Evolutionary conservation across 768 basidiomycete genomes (phyloP), one percentile per base, ranked within the genome.

Genomic region (Phylloporus sp.): DNA sequence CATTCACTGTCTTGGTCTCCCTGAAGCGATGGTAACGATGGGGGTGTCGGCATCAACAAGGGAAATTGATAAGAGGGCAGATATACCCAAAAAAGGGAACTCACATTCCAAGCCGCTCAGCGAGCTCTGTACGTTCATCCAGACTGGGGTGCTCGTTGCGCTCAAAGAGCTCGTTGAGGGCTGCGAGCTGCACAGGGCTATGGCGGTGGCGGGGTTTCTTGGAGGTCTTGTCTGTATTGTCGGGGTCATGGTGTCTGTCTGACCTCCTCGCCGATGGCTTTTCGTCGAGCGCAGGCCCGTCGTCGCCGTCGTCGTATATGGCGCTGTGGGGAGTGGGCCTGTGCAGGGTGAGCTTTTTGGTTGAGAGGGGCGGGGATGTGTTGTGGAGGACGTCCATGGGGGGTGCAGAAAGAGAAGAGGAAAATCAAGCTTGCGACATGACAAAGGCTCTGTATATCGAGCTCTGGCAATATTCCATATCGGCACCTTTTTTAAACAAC

Each of bases 161-260:
- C 58, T 88, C 87, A 59, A 83, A 91, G 58, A 90, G 82, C 64
- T 82, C 80, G 67, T 91, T 91, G 64, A 91, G 76, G 26, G 85
- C 86, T 20, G 80, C 80, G 27, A 91, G 78, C 69, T 91, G 89
- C 27, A 73, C 72, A 16, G 84, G 81, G 32, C 80, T 80, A 62
- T 90, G 88, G 43, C 88, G 81, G 70, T 89, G 86, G 56, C 88
- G 79, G 42, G 88, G 85, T 65, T 90, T 89, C 80, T 89, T 89
- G 47, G 58, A 47, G 7, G 62, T 1, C 58, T 65, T 69, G 53
- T 65, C 67, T 11, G 40, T 5, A 41, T 34, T 41, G 46, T 65
- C 65, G 12, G 50, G n/a, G 51, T 68, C 68, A 18, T 47, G 53
- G n/a, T 53, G 54, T 49, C 55, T 70, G 55, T 55, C 55, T 2